Conservation (phyloP, 768 basidiomycete genomes). For the Leccinum aurantiacum region DNA sequence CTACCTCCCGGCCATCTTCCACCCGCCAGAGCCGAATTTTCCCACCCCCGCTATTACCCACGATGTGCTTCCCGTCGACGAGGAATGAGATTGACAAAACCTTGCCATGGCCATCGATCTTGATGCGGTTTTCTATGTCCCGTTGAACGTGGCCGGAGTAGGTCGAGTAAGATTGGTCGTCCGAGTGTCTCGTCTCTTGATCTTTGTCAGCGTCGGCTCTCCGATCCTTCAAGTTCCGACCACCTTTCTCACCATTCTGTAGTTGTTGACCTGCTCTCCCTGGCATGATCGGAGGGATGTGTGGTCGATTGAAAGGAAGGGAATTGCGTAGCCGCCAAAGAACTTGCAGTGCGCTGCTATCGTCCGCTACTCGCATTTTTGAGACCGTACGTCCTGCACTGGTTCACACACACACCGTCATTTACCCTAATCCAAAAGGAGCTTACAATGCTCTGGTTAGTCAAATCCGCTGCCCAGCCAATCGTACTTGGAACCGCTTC, state of each 20-base stretch:
- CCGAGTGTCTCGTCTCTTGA: not conserved
- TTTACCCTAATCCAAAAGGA: not conserved
- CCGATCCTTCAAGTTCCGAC: not conserved
- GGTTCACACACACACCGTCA: not conserved
- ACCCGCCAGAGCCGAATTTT: not conserved
- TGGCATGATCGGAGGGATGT: not conserved
- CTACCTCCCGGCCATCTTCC: not conserved
- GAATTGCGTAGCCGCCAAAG: not conserved
- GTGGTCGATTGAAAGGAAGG: not conserved
- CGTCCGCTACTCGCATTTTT: not conserved
- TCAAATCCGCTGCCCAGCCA: not conserved
- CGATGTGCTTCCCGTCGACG: not conserved
- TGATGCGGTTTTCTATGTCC: not conserved
- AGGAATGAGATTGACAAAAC: not conserved
- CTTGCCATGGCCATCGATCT: not conserved
- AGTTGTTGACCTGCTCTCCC: not conserved
- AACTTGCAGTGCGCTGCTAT: not conserved
- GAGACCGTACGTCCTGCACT: not conserved
- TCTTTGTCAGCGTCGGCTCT: not conserved
- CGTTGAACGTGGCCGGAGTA: not conserved
- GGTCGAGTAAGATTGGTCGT: not conserved
- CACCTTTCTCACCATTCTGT: not conserved
- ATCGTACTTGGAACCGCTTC: not conserved
- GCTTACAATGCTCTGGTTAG: not conserved
- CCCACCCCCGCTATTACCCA: not conserved